Evolutionary conservation across 1,284 basidiomycete genomes (phyloP).

Genomic region (Heimioporus retisporus): DNA sequence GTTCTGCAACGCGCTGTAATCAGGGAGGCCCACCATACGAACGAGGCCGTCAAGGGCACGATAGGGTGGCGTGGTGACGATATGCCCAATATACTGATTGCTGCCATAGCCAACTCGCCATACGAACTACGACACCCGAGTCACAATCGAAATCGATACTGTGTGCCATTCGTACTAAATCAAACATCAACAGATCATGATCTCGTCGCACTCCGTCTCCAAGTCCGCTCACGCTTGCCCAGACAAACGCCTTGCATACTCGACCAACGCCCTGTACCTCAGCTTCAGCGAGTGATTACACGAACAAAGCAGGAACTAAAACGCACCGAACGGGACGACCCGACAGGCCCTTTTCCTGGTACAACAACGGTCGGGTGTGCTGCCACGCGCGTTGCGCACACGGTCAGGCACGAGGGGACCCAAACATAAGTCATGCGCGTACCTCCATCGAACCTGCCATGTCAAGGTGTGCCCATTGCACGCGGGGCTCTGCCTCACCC

Average conservation of each 20-base stretch:
- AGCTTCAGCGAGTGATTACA: background rate
- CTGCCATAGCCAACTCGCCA: too few species aligned
- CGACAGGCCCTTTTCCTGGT: conserved; percentile 84
- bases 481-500: conserved; percentile 56
- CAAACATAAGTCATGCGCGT: conserved; percentile 7
- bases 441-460: conserved; percentile 89
- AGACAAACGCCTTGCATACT: conserved; percentile 39
- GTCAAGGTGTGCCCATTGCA: conserved; percentile 88
- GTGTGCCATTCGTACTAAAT: background rate
- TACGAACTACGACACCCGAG: too few species aligned
- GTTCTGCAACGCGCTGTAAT: too few species aligned
- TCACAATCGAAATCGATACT: background rate
- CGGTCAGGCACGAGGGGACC: background rate
- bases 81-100: too few species aligned
- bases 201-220: too few species aligned
- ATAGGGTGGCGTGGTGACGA: too few species aligned
- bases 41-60: too few species aligned
- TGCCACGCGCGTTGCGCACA: conserved; percentile 26
- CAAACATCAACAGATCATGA: background rate
- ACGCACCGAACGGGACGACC: conserved; percentile 73
- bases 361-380: conserved; percentile 66
- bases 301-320: background rate
- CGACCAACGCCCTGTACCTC: conserved; percentile 33
- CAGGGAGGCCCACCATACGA: too few species aligned
- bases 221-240: conserved; percentile 21